These are phyloP conservation scores for Daldinia caldariorum DNA, from an alignment of 495 filamentous ascomycete species.

Conservation along the genomic window DNA sequence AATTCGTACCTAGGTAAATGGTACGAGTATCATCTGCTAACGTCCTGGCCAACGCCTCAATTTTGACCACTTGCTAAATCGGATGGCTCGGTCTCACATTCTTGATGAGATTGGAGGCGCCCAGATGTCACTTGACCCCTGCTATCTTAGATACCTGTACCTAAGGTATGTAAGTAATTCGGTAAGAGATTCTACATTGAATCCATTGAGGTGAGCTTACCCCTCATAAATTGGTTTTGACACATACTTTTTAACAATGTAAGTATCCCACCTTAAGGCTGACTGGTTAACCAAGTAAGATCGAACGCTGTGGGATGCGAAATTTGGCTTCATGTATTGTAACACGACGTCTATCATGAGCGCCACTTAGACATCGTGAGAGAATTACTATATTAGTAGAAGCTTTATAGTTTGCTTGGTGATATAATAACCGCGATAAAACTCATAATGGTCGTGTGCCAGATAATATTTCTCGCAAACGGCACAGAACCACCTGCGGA, in stretches of 20 bases:
- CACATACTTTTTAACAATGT: too few species aligned
- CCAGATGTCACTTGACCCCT: conserved; percentile 34
- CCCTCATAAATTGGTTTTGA: conserved; percentile 5
- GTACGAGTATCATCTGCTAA: conserved; percentile 14
- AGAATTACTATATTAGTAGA: conserved; percentile 26
- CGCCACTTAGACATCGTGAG: conserved; percentile 2
- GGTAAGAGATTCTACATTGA: not conserved
- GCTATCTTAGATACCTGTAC: too few species aligned
- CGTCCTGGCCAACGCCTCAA: not conserved
- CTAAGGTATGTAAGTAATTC: not conserved
- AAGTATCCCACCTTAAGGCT: conserved; percentile 20
- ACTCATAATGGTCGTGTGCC: conserved; percentile 14
- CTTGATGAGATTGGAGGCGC: conserved; percentile 9
- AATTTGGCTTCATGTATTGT: conserved; percentile 4
- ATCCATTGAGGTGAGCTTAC: conserved; percentile 6
- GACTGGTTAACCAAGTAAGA: conserved; percentile 1
- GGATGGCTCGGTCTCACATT: conserved; percentile 22
- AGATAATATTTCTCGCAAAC: conserved; percentile 6
- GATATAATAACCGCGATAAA: conserved; percentile 22
- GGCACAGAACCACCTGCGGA: not conserved
- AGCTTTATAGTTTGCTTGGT: conserved; percentile 22
- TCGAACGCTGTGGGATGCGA: not conserved
- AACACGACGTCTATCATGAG: not conserved
- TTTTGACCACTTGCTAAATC: not conserved
- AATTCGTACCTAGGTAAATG: conserved; percentile 9